phyloP scores from a whole-genome alignment of 345 rosid species.

The Acer yangbiense region DNA sequence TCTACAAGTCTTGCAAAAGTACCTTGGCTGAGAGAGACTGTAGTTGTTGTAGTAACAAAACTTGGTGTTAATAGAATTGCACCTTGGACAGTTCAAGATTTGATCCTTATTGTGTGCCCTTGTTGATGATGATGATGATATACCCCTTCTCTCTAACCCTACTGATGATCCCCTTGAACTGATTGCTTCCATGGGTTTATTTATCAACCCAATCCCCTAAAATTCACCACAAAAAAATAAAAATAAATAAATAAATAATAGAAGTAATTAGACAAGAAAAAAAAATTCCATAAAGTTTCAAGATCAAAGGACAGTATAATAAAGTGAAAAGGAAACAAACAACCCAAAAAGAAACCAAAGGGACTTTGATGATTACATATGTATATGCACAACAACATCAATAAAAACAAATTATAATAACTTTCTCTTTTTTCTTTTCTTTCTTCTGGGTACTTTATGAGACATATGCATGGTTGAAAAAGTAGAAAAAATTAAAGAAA shows the following conservation, averaged over 20 bases:
- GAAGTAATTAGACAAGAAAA: slow-evolving; percentile 2
- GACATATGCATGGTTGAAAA: slow-evolving; percentile 15
- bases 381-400: slow-evolving; percentile 10
- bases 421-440: background rate
- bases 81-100: slow-evolving; percentile 57
- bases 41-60: slow-evolving; percentile 68
- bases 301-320: slow-evolving; percentile 11
- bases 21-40: slow-evolving; percentile 61
- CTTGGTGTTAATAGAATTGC: slow-evolving; percentile 53
- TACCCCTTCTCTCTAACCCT: slow-evolving; percentile 28
- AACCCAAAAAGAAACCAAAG: slow-evolving; percentile 28
- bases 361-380: slow-evolving; percentile 5
- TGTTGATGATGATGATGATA: background rate
- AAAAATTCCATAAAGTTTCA: slow-evolving; percentile 30
- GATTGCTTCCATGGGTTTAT: slow-evolving; percentile 33
- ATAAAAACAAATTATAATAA: slow-evolving; percentile 13
- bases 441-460: slow-evolving; percentile 13
- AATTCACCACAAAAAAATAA: slow-evolving; percentile 15
- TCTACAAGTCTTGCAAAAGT: slow-evolving; percentile 60
- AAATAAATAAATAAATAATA: background rate
- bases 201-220: slow-evolving; percentile 40
- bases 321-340: slow-evolving; percentile 17
- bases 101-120: slow-evolving; percentile 45
- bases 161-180: slow-evolving; percentile 15
- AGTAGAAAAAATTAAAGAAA: background rate